Conservation (phyloP, 192 early-diverging fungal species). For the Radiomyces spectabilis region DNA sequence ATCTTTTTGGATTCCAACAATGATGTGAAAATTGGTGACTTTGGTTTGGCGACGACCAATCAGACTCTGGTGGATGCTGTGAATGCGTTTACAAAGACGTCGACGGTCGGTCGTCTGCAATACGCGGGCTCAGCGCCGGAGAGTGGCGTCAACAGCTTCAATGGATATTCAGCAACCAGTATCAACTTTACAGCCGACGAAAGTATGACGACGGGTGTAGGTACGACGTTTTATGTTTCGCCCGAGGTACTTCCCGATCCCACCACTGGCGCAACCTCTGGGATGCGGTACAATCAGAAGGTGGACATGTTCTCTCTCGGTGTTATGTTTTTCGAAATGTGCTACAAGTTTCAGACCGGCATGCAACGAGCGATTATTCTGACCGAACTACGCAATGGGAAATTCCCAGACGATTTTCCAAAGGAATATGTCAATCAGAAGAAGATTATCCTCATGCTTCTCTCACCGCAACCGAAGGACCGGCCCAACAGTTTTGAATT, state of each 20-base stretch:
- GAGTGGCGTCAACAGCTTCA: conserved; percentile 2
- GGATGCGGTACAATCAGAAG: conserved; percentile 65
- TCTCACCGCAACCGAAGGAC: conserved; percentile 69
- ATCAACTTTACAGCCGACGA: conserved; percentile 33
- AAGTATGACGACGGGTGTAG: conserved; percentile 75
- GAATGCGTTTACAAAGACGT: neutral
- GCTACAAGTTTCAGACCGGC: conserved; percentile 62
- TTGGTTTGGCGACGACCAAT: conserved; percentile 62
- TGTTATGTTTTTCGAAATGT: conserved; percentile 75
- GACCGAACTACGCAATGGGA: conserved; percentile 61
- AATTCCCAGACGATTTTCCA: conserved; percentile 70
- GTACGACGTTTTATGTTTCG: conserved; percentile 89
- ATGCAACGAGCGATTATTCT: conserved; percentile 72
- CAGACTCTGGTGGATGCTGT: conserved; percentile 24
- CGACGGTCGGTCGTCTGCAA: neutral
- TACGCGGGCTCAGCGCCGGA: neutral
- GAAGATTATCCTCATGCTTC: conserved; percentile 61
- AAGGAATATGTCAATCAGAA: conserved; percentile 55
- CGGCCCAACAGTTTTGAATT: conserved; percentile 79
- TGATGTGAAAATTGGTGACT: conserved; percentile 63
- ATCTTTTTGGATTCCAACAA: conserved; percentile 65
- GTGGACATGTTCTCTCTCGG: conserved; percentile 82
- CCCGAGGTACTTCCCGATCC: conserved; percentile 54
- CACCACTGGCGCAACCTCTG: conserved; percentile 26
- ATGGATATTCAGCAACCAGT: conserved; percentile 13